These are phyloP conservation scores for Aspergillus alliaceus DNA, from an alignment of 2,329 filamentous ascomycete species.

Conservation along the genomic window DNA sequence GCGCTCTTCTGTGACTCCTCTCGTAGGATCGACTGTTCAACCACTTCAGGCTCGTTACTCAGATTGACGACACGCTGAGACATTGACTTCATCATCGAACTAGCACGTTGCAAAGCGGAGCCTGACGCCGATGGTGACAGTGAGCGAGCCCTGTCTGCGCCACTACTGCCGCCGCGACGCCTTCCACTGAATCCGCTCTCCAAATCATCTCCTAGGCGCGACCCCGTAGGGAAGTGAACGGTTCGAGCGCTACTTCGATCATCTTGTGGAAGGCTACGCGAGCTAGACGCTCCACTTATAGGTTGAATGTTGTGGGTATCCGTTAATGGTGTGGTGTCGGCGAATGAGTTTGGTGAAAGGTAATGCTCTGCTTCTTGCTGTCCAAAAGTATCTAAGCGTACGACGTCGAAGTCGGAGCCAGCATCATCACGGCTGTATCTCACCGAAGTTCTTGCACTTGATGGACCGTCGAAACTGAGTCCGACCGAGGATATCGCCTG, in stretches of 20 bases:
- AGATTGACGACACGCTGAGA: conserved; percentile 97
- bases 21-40: conserved; percentile 69
- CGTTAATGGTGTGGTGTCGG: conserved; percentile 61
- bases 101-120: conserved; percentile 64
- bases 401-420: conserved; percentile 29
- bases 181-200: conserved; percentile 59
- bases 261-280: conserved; percentile 43
- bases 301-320: conserved; percentile 57
- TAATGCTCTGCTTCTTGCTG: conserved; percentile 53
- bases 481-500: conserved; percentile 44
- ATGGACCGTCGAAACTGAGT: conserved; percentile 38
- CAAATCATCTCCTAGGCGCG: conserved; percentile 62
- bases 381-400: conserved; percentile 29
- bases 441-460: conserved; percentile 17
- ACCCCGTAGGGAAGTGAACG: conserved; percentile 52
- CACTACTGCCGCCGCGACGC: conserved; percentile 57
- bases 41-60: conserved; percentile 83
- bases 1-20: conserved; percentile 54
- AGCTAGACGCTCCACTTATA: conserved; percentile 51
- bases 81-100: conserved; percentile 79
- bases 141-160: conserved; percentile 48
- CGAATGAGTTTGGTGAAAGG: conserved; percentile 52
- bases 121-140: conserved; percentile 63
- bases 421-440: conserved; percentile 26
- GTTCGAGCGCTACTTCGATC: conserved; percentile 56